Conservation (phyloP, 2,329 filamentous ascomycete genomes). For the Setomelanomma holmii region DNA sequence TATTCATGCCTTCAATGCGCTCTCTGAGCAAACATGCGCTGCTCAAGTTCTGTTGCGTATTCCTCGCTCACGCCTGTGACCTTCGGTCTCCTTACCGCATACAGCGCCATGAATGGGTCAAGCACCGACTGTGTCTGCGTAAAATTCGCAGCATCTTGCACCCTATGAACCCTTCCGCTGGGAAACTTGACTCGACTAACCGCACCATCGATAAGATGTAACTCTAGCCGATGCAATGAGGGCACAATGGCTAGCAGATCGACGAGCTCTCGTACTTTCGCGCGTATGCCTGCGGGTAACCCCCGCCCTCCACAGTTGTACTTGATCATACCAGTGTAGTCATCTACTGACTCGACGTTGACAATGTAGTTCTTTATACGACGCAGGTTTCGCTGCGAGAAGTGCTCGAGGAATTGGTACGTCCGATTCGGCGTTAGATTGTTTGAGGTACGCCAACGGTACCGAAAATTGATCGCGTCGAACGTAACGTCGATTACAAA, state of each 20-base stretch:
- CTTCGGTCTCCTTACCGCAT: conserved; percentile 44
- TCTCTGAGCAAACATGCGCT: conserved; percentile 38
- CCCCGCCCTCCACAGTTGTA: conserved; percentile 58
- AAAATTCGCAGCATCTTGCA: conserved; percentile 42
- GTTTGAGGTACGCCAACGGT: conserved; percentile 52
- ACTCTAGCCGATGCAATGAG: conserved; percentile 32
- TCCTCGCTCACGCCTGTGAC: conserved; percentile 51
- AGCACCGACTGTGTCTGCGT: conserved; percentile 51
- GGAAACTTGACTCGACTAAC: conserved; percentile 36
- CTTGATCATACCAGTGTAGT: conserved; percentile 60
- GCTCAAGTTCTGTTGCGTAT: conserved; percentile 45
- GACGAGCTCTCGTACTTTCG: conserved; percentile 52
- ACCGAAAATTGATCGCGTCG: conserved; percentile 53
- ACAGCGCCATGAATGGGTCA: conserved; percentile 50
- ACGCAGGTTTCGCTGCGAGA: conserved; percentile 51
- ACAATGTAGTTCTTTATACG: conserved; percentile 53
- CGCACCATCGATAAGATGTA: conserved; percentile 42
- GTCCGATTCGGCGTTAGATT: conserved; percentile 51
- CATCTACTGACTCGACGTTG: conserved; percentile 57
- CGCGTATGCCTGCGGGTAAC: conserved; percentile 51
- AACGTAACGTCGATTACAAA: conserved; percentile 57
- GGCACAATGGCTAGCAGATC: conserved; percentile 41
- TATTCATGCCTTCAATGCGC: background rate
- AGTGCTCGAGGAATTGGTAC: conserved; percentile 52
- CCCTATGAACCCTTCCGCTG: conserved; percentile 41